phyloP scores from a whole-genome alignment of 2,329 filamentous ascomycete species.

The Didymella arachidicola region DNA sequence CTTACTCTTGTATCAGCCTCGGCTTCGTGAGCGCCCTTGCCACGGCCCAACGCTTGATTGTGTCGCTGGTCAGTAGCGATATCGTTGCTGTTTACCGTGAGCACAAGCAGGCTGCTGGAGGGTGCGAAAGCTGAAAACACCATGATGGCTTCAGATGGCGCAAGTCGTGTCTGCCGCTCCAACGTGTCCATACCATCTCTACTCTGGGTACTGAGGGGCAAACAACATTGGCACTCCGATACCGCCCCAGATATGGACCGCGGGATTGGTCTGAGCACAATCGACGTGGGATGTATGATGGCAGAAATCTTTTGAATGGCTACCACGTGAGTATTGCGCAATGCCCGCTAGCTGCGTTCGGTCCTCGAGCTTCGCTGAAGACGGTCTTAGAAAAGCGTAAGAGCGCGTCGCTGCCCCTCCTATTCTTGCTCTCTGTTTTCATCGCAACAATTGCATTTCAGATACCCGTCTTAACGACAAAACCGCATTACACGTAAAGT shows the following conservation, averaged over 20 bases:
- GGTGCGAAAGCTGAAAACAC: slow-evolving; percentile 1
- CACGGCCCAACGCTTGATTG: too few relatives aligned
- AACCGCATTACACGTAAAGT: slow-evolving; percentile 8
- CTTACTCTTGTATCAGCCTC: too few relatives aligned
- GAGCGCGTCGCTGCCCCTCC: slow-evolving; percentile 27
- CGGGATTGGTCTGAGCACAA: slow-evolving; percentile 31
- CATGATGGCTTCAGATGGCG: slow-evolving; percentile 12
- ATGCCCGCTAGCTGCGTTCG: slow-evolving; percentile 43
- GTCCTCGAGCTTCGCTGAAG: slow-evolving; percentile 25
- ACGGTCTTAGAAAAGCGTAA: slow-evolving; percentile 35
- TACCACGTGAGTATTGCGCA: slow-evolving; percentile 45
- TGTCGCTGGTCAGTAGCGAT: too few relatives aligned
- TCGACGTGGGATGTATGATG: slow-evolving; percentile 28
- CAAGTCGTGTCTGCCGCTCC: slow-evolving; percentile 2
- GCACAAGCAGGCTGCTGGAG: not conserved
- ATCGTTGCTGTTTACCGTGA: too few relatives aligned
- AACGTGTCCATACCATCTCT: slow-evolving; percentile 10
- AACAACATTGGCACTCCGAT: slow-evolving; percentile 28
- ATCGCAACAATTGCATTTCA: slow-evolving; percentile 17
- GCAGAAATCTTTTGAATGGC: slow-evolving; percentile 39
- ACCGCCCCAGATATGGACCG: slow-evolving; percentile 26
- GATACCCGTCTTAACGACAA: slow-evolving; percentile 24
- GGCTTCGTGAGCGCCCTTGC: too few relatives aligned
- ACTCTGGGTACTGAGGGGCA: slow-evolving; percentile 18
- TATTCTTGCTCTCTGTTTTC: slow-evolving; percentile 13